Percentiles rank a stretch among this genome's conserved stretches.
Conservation (phyloP, 306 rosid genomes). For the Cucumis cinereus region DNA sequence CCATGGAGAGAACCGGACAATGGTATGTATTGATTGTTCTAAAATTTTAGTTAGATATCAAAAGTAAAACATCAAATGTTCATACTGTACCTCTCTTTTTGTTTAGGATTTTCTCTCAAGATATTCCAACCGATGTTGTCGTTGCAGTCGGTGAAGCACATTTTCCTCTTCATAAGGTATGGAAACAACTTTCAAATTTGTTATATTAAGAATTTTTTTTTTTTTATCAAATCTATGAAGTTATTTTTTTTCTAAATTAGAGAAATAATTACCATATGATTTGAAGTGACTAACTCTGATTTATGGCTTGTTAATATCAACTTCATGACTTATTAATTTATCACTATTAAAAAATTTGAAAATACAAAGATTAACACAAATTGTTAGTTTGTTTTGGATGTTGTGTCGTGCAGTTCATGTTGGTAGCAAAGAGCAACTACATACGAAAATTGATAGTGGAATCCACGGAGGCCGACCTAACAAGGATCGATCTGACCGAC, state of each 20-base stretch:
- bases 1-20: constrained; percentile 91
- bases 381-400: background rate
- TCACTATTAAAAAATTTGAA: no score
- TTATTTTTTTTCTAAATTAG: no score
- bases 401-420: constrained; percentile 49
- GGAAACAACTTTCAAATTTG: no score
- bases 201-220: no score
- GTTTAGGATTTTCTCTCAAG: constrained; percentile 70
- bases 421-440: constrained; percentile 78
- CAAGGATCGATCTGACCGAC: constrained; percentile 41
- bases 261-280: no score
- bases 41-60: background rate
- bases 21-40: constrained; percentile 29
- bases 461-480: constrained; percentile 44
- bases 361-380: no score
- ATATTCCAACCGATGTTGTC: constrained; percentile 58
- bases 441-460: constrained; percentile 62
- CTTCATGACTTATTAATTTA: no score
- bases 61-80: no score
- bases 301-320: no score
- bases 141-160: constrained; percentile 58
- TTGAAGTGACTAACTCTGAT: no score
- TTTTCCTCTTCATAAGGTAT: constrained; percentile 71
- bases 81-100: background rate
- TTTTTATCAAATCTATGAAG: no score